A percentile compares a stretch with the other conserved stretches of the same genome.
These are phyloP conservation scores for Ophiostoma piceae DNA, from an alignment of 2,329 filamentous ascomycete genomes.

Conservation along the genomic window DNA sequence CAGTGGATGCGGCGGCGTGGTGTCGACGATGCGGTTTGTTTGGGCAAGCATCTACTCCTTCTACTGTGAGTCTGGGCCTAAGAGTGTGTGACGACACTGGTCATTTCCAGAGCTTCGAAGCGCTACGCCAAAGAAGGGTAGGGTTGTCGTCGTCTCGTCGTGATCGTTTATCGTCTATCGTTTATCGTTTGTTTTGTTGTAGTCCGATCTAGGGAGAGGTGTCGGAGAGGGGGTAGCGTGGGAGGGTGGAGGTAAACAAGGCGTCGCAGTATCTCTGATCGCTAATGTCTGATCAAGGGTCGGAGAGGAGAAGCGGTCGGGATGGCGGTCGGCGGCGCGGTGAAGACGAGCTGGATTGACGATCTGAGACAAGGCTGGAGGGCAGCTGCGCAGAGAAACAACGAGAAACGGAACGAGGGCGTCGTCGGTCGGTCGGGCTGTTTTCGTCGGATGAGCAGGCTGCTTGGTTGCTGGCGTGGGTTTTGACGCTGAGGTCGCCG, in stretches of 20 bases:
- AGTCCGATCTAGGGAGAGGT: not conserved
- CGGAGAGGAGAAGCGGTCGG: conserved; percentile 3
- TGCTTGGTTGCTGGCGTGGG: conserved; percentile 12
- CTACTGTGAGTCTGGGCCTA: not conserved
- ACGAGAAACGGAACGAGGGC: not conserved
- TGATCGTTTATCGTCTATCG: not conserved
- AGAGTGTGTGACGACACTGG: not conserved
- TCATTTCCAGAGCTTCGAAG: not conserved
- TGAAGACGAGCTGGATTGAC: not conserved
- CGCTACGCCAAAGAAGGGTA: not conserved
- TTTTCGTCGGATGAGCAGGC: conserved; percentile 19
- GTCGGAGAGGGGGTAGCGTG: not conserved
- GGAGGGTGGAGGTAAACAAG: conserved; percentile 6
- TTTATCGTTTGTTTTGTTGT: not conserved
- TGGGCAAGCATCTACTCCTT: not conserved
- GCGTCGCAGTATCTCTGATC: not conserved
- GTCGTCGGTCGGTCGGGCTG: conserved; percentile 16
- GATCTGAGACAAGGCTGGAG: conserved; percentile 1
- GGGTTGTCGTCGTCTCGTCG: not conserved
- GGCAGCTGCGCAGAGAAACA: not conserved
- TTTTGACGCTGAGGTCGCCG: conserved; percentile 19
- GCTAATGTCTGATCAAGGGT: not conserved
- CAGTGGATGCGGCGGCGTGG: not conserved
- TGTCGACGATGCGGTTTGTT: not conserved
- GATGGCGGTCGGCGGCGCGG: not conserved